Evolutionary conservation across 495 filamentous ascomycete species (phyloP).

Genomic region (Tuber aestivum): DNA sequence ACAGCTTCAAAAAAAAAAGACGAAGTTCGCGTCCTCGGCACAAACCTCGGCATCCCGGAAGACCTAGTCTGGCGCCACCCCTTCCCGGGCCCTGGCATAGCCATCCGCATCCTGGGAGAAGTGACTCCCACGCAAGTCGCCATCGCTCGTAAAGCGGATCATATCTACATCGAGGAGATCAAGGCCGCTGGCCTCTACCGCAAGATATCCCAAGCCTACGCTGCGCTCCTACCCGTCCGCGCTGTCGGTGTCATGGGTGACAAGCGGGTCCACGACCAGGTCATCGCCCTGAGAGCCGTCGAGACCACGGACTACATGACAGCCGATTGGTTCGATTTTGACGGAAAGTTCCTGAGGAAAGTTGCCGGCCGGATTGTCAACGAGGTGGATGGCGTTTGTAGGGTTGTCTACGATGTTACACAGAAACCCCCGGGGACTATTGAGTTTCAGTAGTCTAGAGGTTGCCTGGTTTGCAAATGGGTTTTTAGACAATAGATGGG

Average conservation of each 20-base stretch:
- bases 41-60: conserved; percentile 66
- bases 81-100: conserved; percentile 79
- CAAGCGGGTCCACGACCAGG: conserved; percentile 55
- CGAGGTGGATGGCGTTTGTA: conserved; percentile 68
- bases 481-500: conserved; percentile 4
- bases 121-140: conserved; percentile 72
- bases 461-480: background rate
- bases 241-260: conserved; percentile 81
- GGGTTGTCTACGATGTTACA: conserved; percentile 59
- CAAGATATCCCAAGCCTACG: conserved; percentile 76
- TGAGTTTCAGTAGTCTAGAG: conserved; percentile 58
- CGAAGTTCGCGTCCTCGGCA: conserved; percentile 73
- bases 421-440: conserved; percentile 79
- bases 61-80: conserved; percentile 79
- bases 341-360: conserved; percentile 59
- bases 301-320: conserved; percentile 80
- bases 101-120: conserved; percentile 82
- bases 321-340: conserved; percentile 62
- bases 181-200: conserved; percentile 75
- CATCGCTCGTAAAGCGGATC: conserved; percentile 76
- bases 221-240: conserved; percentile 62
- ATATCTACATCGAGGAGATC: conserved; percentile 86
- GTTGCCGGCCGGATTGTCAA: conserved; percentile 74
- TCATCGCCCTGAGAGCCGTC: conserved; percentile 66
- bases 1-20: conserved; percentile 58